Conservation (phyloP, 2,329 filamentous ascomycete genomes). For the Byssochlamys sp. region DNA sequence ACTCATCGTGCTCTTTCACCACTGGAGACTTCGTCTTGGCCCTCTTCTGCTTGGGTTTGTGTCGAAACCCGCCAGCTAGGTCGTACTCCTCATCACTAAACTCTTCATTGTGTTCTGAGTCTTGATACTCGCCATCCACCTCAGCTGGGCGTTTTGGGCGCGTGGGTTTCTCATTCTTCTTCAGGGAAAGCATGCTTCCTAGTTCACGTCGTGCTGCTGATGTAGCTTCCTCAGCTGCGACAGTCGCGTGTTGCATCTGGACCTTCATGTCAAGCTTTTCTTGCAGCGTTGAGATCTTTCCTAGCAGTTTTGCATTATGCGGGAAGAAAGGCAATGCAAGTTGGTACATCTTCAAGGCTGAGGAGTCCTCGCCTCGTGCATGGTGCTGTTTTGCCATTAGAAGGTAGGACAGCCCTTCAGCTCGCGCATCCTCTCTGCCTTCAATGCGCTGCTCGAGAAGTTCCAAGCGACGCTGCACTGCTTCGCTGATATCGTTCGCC, state of each 20-base stretch:
- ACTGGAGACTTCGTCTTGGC: constrained; percentile 13
- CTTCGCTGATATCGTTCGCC: constrained; percentile 56
- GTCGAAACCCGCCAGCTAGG: neutral
- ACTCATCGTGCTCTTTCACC: constrained; percentile 9
- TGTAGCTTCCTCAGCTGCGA: constrained; percentile 8
- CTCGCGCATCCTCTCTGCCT: constrained; percentile 61
- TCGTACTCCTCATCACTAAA: constrained; percentile 24
- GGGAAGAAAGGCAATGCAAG: constrained; percentile 77
- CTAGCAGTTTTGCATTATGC: constrained; percentile 62
- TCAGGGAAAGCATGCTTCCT: constrained; percentile 26
- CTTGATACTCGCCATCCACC: constrained; percentile 25
- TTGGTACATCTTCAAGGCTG: constrained; percentile 76
- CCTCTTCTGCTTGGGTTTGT: constrained; percentile 18
- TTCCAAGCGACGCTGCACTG: constrained; percentile 71
- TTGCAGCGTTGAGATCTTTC: constrained; percentile 47
- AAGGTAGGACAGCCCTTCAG: constrained; percentile 73
- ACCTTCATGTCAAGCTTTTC: constrained; percentile 36
- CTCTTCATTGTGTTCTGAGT: constrained; percentile 12
- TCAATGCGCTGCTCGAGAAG: constrained; percentile 80
- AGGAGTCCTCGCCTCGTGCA: constrained; percentile 66
- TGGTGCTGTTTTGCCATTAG: constrained; percentile 89
- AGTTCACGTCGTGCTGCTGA: constrained; percentile 14
- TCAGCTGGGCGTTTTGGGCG: constrained; percentile 21
- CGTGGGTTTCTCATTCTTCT: constrained; percentile 17
- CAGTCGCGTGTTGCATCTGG: constrained; percentile 9